phyloP scores from a whole-genome alignment of 306 rosid genomes.

The Prunus mira region DNA sequence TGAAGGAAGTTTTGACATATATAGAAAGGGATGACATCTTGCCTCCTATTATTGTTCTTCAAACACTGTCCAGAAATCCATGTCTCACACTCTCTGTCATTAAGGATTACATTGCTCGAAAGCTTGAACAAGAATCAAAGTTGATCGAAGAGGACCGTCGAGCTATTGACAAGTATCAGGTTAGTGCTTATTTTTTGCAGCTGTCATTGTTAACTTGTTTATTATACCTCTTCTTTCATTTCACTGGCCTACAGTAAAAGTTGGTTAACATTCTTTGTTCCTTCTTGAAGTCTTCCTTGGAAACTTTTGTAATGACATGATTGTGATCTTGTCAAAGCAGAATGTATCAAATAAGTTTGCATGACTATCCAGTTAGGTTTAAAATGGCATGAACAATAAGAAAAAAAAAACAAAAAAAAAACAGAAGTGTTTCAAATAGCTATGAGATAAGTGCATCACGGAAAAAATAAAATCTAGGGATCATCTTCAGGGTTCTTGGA shows the following conservation, averaged over 20 bases:
- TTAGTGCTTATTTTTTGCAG: conserved; percentile 25
- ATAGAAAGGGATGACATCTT: conserved; percentile 91
- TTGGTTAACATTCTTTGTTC: background rate
- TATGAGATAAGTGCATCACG: too few relatives aligned
- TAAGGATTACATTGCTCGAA: conserved; percentile 91
- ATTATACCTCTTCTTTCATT: conserved; percentile 5
- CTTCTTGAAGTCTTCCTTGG: background rate
- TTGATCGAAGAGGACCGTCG: conserved; percentile 87
- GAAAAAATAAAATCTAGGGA: too few relatives aligned
- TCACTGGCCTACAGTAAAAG: conserved; percentile 1
- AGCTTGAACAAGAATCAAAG: conserved; percentile 93
- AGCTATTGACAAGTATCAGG: conserved; percentile 94
- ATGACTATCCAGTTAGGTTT: too few relatives aligned
- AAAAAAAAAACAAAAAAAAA: too few relatives aligned
- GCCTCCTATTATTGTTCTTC: conserved; percentile 95
- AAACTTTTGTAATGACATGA: background rate
- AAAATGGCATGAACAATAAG: too few relatives aligned
- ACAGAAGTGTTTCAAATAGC: too few relatives aligned
- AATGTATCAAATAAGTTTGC: too few relatives aligned
- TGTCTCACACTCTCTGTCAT: conserved; percentile 92
- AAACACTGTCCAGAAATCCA: conserved; percentile 81
- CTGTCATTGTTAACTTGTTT: conserved; percentile 9
- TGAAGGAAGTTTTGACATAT: conserved; percentile 88
- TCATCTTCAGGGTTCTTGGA: too few relatives aligned
- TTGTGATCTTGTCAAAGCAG: too few relatives aligned